phyloP scores from a whole-genome alignment of 805 yeast genomes.

The Vanderwaltozyma yarrowii region DNA sequence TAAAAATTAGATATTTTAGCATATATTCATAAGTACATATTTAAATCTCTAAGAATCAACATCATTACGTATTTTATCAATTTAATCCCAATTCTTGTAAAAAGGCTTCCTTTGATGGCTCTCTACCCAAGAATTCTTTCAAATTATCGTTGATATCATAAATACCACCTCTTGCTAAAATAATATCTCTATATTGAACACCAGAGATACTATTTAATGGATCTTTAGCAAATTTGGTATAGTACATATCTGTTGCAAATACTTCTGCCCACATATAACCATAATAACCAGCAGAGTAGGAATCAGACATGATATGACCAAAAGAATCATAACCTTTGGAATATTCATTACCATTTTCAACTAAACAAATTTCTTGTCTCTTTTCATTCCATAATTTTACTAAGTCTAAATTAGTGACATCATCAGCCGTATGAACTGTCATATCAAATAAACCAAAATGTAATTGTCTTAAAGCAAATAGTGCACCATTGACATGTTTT shows the following conservation, averaged over 20 bases:
- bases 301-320: conserved; percentile 71
- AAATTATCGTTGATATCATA: conserved; percentile 57
- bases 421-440: conserved; percentile 49
- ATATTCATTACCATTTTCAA: conserved; percentile 42
- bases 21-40: too few species aligned
- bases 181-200: conserved; percentile 54
- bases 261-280: conserved; percentile 83
- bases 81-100: conserved; percentile 50
- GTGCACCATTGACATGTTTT: conserved; percentile 69
- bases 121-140: conserved; percentile 60
- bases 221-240: conserved; percentile 53
- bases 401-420: conserved; percentile 39
- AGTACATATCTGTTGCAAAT: conserved; percentile 75
- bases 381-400: conserved; percentile 52
- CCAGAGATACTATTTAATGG: conserved; percentile 60
- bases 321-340: conserved; percentile 69
- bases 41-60: too few species aligned
- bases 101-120: conserved; percentile 66
- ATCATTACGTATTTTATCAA: not conserved
- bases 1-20: too few species aligned
- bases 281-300: conserved; percentile 79
- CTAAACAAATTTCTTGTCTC: conserved; percentile 51
- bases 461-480: conserved; percentile 62
- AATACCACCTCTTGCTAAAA: conserved; percentile 65
- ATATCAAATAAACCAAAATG: conserved; percentile 74